Conservation (phyloP, 768 basidiomycete species). For the Leucosporidium creatinivorum region DNA sequence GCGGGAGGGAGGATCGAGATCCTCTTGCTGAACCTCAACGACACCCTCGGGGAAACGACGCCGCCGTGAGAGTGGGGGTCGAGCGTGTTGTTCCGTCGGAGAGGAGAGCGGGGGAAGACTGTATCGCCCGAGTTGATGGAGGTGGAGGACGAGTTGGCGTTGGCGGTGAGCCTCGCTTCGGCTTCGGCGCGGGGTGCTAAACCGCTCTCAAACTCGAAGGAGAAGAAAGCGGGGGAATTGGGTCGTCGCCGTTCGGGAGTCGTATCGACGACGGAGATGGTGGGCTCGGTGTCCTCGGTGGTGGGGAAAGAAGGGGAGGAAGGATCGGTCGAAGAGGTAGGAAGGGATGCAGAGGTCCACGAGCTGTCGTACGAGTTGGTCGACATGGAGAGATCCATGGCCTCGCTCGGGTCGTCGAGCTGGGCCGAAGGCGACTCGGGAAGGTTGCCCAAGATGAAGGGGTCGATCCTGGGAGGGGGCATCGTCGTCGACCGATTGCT, state of each 20-base stretch:
- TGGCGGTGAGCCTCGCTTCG: conserved; percentile 5
- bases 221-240: conserved; percentile 26
- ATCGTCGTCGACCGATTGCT: neutral
- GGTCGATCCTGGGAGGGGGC: conserved; percentile 11
- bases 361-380: conserved; percentile 4
- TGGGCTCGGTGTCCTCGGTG: neutral
- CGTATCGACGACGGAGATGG: neutral
- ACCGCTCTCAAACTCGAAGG: conserved; percentile 29
- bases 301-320: neutral
- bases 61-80: conserved; percentile 5
- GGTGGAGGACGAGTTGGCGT: neutral
- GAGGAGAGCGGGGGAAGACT: conserved; percentile 11
- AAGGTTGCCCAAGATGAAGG: conserved; percentile 12
- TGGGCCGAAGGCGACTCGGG: neutral
- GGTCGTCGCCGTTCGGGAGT: conserved; percentile 5
- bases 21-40: conserved; percentile 39
- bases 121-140: neutral
- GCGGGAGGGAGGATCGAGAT: conserved; percentile 39
- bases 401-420: neutral
- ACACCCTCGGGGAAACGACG: conserved; percentile 35
- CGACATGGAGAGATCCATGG: neutral
- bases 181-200: conserved; percentile 20
- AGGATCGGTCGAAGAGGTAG: neutral
- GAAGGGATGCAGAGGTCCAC: neutral
- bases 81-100: conserved; percentile 3